Percentiles rank a stretch among this genome's conserved stretches.
Conservation (phyloP, 2,329 filamentous ascomycete species). For the Thielaviopsis musarum region DNA sequence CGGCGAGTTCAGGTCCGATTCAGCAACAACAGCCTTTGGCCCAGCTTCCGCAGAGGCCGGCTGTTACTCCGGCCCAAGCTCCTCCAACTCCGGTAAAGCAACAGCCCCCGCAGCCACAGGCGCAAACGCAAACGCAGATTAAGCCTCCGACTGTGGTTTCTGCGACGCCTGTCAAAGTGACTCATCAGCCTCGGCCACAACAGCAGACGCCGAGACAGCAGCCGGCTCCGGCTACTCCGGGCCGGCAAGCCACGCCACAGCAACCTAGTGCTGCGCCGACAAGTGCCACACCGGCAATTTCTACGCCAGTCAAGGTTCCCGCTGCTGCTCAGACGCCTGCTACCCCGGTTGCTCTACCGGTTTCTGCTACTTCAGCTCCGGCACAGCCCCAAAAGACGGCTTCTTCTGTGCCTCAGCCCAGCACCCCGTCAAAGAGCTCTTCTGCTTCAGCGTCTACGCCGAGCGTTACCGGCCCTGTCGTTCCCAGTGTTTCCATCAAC, state of each 20-base stretch:
- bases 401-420: constrained; percentile 1
- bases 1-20: neutral
- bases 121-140: neutral
- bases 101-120: neutral
- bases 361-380: neutral
- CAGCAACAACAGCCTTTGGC: neutral
- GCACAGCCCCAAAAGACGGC: neutral
- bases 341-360: neutral
- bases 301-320: neutral
- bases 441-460: neutral
- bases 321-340: neutral
- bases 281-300: neutral
- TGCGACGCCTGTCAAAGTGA: neutral
- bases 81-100: neutral
- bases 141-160: neutral
- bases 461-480: neutral
- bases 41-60: neutral
- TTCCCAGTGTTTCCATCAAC: neutral
- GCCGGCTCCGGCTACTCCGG: neutral
- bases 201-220: neutral
- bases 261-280: neutral
- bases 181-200: neutral
- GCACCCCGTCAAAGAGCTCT: constrained; percentile 5
- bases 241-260: neutral
- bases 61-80: neutral